Percentiles rank a stretch among this genome's conserved stretches.
Conservation (phyloP, 2,329 filamentous ascomycete genomes). For the Trichoderma citrinoviride region DNA sequence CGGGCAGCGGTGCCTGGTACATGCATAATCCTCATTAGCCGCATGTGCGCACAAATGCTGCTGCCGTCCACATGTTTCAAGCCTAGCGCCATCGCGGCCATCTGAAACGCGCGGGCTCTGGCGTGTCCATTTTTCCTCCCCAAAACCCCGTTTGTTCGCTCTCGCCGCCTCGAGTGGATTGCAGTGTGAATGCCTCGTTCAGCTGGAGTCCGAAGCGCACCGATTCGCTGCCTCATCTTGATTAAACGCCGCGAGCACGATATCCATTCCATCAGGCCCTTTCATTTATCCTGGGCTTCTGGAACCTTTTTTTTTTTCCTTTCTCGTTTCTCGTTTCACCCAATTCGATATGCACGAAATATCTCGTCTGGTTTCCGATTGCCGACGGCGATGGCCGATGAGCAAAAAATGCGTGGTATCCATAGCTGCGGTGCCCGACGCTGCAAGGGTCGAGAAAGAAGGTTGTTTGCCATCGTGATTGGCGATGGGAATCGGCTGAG, state of each 20-base stretch:
- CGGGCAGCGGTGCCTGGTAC: neutral
- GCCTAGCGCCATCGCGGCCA: slow-evolving; percentile 17
- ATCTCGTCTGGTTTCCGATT: neutral
- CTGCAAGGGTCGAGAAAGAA: neutral
- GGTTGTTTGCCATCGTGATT: neutral
- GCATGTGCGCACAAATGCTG: no score
- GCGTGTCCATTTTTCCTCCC: slow-evolving; percentile 3
- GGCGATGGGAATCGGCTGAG: neutral
- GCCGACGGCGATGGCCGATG: slow-evolving; percentile 8
- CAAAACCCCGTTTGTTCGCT: no score
- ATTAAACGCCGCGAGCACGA: neutral
- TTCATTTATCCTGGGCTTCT: slow-evolving; percentile 15
- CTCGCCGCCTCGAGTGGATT: neutral
- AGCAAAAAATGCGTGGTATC: neutral
- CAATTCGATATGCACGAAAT: neutral
- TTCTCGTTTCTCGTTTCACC: neutral
- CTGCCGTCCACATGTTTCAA: neutral
- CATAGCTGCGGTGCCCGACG: neutral
- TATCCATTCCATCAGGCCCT: slow-evolving; percentile 6
- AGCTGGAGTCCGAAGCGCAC: slow-evolving; percentile 1
- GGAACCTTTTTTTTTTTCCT: neutral
- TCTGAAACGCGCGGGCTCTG: slow-evolving; percentile 17
- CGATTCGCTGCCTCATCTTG: slow-evolving; percentile 20
- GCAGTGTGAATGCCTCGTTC: neutral
- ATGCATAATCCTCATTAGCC: no score